Evolutionary conservation across 805 yeast species (phyloP).

Genomic region (Saturnispora ahearnii): DNA sequence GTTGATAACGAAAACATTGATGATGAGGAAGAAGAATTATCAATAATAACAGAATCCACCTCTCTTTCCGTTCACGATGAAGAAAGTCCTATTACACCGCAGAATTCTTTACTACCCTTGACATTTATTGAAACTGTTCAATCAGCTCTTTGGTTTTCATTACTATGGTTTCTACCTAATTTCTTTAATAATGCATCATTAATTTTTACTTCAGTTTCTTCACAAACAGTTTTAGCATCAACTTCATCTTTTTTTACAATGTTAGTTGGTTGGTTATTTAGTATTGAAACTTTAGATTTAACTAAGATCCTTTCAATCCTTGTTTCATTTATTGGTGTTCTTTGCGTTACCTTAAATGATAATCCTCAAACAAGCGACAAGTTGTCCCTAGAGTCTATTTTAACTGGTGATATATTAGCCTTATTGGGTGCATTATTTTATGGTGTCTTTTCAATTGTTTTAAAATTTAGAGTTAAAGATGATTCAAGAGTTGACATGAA

Average conservation of each 20-base stretch:
- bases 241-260: constrained; percentile 92
- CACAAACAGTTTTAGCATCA: constrained; percentile 87
- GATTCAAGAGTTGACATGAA: constrained; percentile 77
- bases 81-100: neutral
- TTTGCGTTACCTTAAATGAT: constrained; percentile 69
- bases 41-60: neutral
- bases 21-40: constrained; percentile 2
- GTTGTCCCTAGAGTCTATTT: constrained; percentile 12
- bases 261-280: constrained; percentile 62
- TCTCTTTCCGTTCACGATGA: neutral
- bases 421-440: constrained; percentile 80
- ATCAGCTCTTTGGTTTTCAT: constrained; percentile 72
- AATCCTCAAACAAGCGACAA: constrained; percentile 27
- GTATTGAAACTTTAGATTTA: constrained; percentile 58
- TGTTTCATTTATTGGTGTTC: constrained; percentile 68
- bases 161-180: constrained; percentile 87
- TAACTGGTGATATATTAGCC: constrained; percentile 74
- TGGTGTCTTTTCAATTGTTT: constrained; percentile 80
- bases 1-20: neutral
- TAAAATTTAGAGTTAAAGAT: constrained; percentile 62
- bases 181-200: constrained; percentile 81
- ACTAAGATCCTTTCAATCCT: constrained; percentile 62
- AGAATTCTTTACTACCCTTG: constrained; percentile 18
- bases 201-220: constrained; percentile 83
- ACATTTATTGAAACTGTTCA: constrained; percentile 55